A percentile compares a stretch with the other conserved stretches of the same genome.
Conservation (phyloP, 352 stramenopile genomes). For the Globisporangium yorkense region DNA sequence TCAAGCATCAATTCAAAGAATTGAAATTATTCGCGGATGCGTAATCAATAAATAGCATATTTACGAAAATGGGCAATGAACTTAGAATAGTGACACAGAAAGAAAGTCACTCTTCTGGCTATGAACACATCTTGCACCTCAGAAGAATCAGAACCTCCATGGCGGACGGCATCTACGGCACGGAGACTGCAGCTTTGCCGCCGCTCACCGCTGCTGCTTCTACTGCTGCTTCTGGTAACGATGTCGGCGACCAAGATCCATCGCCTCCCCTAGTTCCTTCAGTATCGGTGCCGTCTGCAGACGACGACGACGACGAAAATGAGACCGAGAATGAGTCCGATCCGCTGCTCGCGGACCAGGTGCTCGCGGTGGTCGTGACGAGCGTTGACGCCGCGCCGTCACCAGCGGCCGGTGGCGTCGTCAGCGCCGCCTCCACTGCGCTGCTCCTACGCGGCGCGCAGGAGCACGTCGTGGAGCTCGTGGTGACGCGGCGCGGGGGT, state of each 20-base stretch:
- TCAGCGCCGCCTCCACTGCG: constrained; percentile 21
- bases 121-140: no score
- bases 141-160: no score
- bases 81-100: no score
- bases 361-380: constrained; percentile 63
- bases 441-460: constrained; percentile 17
- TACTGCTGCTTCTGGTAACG: no score
- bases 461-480: constrained; percentile 49
- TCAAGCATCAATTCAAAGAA: not conserved
- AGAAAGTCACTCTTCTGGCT: no score
- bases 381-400: constrained; percentile 33
- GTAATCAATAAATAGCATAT: no score
- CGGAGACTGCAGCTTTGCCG: no score
- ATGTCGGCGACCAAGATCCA: not conserved
- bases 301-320: not conserved
- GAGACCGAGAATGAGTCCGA: constrained; percentile 8
- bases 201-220: no score
- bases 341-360: constrained; percentile 16
- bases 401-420: constrained; percentile 19
- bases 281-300: not conserved
- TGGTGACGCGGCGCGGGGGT: constrained; percentile 38
- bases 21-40: no score
- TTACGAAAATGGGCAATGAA: no score
- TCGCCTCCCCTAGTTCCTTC: not conserved
- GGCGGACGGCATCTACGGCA: no score